Evolutionary conservation across 768 basidiomycete species (phyloP).

Genomic region (Pulveroboletus sp.): DNA sequence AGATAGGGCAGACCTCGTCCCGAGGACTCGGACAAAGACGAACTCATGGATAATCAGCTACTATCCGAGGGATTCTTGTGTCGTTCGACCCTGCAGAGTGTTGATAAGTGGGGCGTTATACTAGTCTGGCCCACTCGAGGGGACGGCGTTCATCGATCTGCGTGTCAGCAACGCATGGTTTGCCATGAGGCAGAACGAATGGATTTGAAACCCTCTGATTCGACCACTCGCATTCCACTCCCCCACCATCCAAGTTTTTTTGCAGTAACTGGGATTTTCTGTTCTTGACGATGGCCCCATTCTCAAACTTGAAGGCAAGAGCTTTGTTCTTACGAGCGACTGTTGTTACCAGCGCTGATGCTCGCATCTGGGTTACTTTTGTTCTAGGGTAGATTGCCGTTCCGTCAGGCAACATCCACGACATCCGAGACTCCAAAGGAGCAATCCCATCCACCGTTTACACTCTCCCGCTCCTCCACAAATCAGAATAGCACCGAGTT

Average conservation of each 20-base stretch:
- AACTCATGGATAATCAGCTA: conserved; percentile 3
- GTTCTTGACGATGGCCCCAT: conserved; percentile 7
- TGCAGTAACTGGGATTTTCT: conserved; percentile 3
- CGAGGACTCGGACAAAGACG: neutral
- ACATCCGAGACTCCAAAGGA: neutral
- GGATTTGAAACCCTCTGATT: conserved; percentile 2
- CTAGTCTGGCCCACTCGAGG: neutral
- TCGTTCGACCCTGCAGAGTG: conserved; percentile 5
- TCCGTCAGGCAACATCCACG: neutral
- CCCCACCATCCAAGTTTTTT: conserved; percentile 4
- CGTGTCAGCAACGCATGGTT: conserved; percentile 13
- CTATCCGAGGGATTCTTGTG: conserved; percentile 7
- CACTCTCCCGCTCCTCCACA: conserved; percentile 1
- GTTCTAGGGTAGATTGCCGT: conserved; percentile 1
- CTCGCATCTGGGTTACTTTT: neutral
- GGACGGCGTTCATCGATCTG: conserved; percentile 9
- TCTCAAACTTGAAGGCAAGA: conserved; percentile 8
- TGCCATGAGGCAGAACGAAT: conserved; percentile 22
- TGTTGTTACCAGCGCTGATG: neutral
- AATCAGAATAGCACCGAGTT: neutral
- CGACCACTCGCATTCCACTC: conserved; percentile 2
- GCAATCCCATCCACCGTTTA: neutral
- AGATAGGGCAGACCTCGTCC: neutral
- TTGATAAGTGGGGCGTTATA: neutral
- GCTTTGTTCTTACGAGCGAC: neutral